These are phyloP conservation scores for Globisporangium mamillatum DNA, from an alignment of 352 stramenopile species.

Conservation along the genomic window DNA sequence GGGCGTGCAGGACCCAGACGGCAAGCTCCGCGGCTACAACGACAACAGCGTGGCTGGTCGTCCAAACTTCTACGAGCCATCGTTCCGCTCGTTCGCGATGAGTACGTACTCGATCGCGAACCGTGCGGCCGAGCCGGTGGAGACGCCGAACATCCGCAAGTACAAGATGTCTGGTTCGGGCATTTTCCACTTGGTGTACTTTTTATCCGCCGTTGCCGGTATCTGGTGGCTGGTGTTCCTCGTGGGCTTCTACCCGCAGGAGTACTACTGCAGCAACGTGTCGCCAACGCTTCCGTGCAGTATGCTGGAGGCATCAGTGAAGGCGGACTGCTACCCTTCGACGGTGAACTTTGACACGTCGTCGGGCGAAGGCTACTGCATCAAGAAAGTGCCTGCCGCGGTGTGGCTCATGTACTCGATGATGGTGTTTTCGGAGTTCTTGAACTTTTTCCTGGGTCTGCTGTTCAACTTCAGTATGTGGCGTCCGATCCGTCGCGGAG, in stretches of 20 bases:
- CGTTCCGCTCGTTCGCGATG: conserved; percentile 89
- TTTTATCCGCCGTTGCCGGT: conserved; percentile 57
- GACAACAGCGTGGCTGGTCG: conserved; percentile 56
- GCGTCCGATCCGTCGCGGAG: conserved; percentile 84
- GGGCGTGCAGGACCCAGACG: conserved; percentile 78
- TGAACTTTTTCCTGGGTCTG: conserved; percentile 86
- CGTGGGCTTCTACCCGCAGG: conserved; percentile 77
- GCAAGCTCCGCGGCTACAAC: conserved; percentile 84
- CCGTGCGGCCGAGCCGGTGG: conserved; percentile 78
- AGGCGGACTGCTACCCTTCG: conserved; percentile 53
- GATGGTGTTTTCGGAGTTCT: conserved; percentile 85
- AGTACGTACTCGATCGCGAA: conserved; percentile 88
- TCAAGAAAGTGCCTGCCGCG: conserved; percentile 54
- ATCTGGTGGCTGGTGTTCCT: conserved; percentile 82
- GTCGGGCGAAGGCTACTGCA: conserved; percentile 77
- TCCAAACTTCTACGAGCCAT: conserved; percentile 86
- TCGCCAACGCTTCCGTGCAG: conserved; percentile 71
- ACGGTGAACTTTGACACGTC: conserved; percentile 67
- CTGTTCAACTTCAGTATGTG: conserved; percentile 92
- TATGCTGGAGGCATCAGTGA: conserved; percentile 47
- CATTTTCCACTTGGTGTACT: conserved; percentile 88
- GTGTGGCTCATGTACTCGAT: conserved; percentile 85
- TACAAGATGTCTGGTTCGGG: conserved; percentile 88
- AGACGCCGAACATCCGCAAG: conserved; percentile 90
- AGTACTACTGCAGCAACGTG: conserved; percentile 73